Base-by-base conservation (phyloP, 2,329 filamentous ascomycete genomes). In the Didymella keratinophila region DNA sequence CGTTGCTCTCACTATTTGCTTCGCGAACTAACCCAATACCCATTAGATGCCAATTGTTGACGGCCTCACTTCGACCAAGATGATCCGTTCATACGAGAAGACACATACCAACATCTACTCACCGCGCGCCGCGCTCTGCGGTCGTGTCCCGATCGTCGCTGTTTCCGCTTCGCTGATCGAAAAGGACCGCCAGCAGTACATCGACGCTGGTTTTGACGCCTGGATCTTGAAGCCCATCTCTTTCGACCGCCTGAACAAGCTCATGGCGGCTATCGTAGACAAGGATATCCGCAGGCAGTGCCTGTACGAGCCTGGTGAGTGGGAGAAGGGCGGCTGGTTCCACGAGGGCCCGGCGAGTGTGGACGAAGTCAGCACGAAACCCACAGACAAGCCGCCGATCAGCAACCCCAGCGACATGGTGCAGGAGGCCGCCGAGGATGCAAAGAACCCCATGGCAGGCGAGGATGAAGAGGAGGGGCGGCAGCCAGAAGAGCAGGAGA, bases 181-280 rank as follows among this genome's bases (percentile, higher is more conserved):
- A 72, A 84, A 82, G 18, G 85, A 93, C 43, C 84, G 80, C 49
- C 81, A 88, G 39, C 84, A 78, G 0, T 97, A 96, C 65, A 84
- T 92, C 42, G 83, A 90, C 43, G 87, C 87, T 7, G 93, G 93
- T 0, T 96, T 96, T 65, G 92, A 96, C 65, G 93, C 90, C 23
- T 96, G 92, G 92, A 93, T 97, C 25, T 79, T 96, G 56, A 96
- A 96, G 70, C 92, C 92, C 0, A 90, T 96, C 43, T 88, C 94
- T 60, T 96, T 96, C 71, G 86, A 87, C 65, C 84, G 92, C 9
- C 81, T 96, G 0, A 86, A 86, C 58, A 82, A 84, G 21, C 80
- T 96, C 8, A 82, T 96, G 54, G 76, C 80, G 1, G 92, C 91
- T 1, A 90, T 95, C 37, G 82, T 86, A 2, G 83, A 91, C 44